phyloP scores from a whole-genome alignment of 1,284 basidiomycete genomes.

The Inonotus obliquus region DNA sequence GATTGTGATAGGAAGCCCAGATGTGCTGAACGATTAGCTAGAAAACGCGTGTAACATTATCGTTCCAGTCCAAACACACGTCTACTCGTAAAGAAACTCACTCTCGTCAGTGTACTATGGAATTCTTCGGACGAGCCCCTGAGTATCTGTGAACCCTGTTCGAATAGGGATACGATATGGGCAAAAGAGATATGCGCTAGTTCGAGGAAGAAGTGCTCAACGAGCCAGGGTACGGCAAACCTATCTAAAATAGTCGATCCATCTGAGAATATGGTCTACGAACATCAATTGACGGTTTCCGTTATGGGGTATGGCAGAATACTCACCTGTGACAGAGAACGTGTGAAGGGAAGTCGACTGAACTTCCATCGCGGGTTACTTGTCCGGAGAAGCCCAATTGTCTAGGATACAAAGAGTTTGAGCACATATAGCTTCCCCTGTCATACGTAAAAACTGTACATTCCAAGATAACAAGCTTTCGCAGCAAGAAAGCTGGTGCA shows the following conservation, averaged over 20 bases:
- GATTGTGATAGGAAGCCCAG: slow-evolving; percentile 61
- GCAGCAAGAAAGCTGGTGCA: slow-evolving; percentile 41
- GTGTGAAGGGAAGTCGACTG: not conserved
- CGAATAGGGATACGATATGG: slow-evolving; percentile 37
- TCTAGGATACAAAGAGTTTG: slow-evolving; percentile 27
- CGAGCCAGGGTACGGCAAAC: slow-evolving; percentile 48
- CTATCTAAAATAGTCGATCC: slow-evolving; percentile 50
- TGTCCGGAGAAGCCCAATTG: slow-evolving; percentile 22
- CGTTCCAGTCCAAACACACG: not conserved
- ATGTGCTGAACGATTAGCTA: slow-evolving; percentile 57
- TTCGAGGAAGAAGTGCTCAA: slow-evolving; percentile 65
- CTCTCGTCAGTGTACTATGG: slow-evolving; percentile 54
- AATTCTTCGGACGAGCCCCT: slow-evolving; percentile 38
- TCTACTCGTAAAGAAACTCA: slow-evolving; percentile 26
- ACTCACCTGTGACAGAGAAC: slow-evolving; percentile 15
- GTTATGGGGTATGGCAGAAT: not conserved
- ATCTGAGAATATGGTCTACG: slow-evolving; percentile 56
- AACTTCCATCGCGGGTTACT: not conserved
- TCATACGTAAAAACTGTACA: slow-evolving; percentile 33
- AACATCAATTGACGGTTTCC: not conserved
- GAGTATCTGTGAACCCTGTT: slow-evolving; percentile 32
- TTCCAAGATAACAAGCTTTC: slow-evolving; percentile 55
- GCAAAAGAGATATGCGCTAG: slow-evolving; percentile 50
- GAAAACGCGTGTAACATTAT: not conserved
- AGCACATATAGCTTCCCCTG: slow-evolving; percentile 35